Percentiles rank a stretch among this genome's conserved stretches.
Evolutionary conservation across 768 basidiomycete genomes (phyloP).

Genomic region (Panus rudis): DNA sequence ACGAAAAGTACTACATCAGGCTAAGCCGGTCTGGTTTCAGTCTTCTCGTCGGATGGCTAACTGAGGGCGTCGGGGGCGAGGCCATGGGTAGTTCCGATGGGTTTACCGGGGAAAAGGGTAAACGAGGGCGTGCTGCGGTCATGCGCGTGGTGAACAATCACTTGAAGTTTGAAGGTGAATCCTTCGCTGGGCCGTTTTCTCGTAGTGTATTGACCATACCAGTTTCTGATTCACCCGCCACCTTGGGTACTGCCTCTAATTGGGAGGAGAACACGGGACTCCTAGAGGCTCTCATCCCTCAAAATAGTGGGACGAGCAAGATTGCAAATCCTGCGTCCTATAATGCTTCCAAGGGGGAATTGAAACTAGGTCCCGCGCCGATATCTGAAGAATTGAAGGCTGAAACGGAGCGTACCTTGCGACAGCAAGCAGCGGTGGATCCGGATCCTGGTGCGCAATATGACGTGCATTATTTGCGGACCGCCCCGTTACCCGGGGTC

Average conservation of each 20-base stretch:
- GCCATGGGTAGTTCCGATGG: slow-evolving; percentile 74
- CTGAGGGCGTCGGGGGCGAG: slow-evolving; percentile 85
- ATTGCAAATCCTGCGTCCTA: slow-evolving; percentile 63
- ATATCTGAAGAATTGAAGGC: slow-evolving; percentile 71
- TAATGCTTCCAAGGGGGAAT: slow-evolving; percentile 65
- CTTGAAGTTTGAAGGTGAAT: slow-evolving; percentile 80
- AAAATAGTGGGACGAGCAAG: slow-evolving; percentile 41
- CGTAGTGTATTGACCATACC: slow-evolving; percentile 17
- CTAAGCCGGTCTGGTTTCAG: slow-evolving; percentile 91
- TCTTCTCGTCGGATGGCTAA: slow-evolving; percentile 91
- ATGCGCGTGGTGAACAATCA: slow-evolving; percentile 94
- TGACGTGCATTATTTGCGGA: slow-evolving; percentile 51
- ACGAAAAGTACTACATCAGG: slow-evolving; percentile 83
- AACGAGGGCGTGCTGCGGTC: slow-evolving; percentile 81
- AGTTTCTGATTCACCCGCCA: slow-evolving; percentile 70
- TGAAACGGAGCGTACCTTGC: slow-evolving; percentile 73
- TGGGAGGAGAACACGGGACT: slow-evolving; percentile 89
- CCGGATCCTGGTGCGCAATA: slow-evolving; percentile 61
- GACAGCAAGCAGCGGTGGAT: slow-evolving; percentile 77
- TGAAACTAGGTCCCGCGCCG: slow-evolving; percentile 83
- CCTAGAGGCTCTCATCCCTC: slow-evolving; percentile 69
- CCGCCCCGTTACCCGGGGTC: slow-evolving; percentile 45
- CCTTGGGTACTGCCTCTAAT: slow-evolving; percentile 50
- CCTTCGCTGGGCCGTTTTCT: neutral
- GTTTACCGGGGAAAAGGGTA: slow-evolving; percentile 74